These are phyloP conservation scores for Diplodia scrobiculata DNA, from an alignment of 2,329 filamentous ascomycete species.

Conservation along the genomic window DNA sequence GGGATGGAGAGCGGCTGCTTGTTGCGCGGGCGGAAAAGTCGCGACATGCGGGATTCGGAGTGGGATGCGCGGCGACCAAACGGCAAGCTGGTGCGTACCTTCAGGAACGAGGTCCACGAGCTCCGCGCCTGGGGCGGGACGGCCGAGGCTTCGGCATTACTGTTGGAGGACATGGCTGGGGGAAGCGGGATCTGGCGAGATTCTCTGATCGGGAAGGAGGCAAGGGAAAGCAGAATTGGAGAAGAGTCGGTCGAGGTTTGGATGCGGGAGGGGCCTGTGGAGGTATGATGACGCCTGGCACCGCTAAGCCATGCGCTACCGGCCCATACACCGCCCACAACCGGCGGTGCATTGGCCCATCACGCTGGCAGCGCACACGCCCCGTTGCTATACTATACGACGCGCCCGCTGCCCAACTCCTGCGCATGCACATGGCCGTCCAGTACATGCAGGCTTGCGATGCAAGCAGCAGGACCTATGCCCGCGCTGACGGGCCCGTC, in stretches of 20 bases:
- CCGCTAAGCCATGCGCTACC: conserved; percentile 2
- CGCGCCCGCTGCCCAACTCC: neutral
- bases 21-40: neutral
- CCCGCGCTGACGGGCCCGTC: neutral
- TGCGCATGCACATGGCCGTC: neutral
- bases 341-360: neutral
- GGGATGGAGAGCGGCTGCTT: neutral
- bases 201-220: conserved; percentile 1
- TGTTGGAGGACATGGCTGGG: conserved; percentile 26
- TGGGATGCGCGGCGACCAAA: neutral
- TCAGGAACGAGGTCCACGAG: conserved; percentile 55
- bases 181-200: neutral
- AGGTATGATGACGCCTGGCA: conserved; percentile 5
- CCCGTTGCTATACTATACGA: neutral
- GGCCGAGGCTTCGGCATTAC: conserved; percentile 38
- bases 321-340: neutral
- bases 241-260: conserved; percentile 17
- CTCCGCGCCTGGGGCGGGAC: conserved; percentile 52
- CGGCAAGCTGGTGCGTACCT: conserved; percentile 41
- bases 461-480: neutral
- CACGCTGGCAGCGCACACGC: conserved; percentile 3
- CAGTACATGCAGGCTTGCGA: too few species aligned
- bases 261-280: conserved; percentile 19
- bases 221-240: neutral
- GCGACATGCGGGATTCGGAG: neutral